Evolutionary conservation across 768 basidiomycete genomes (phyloP), one percentile per base, ranked within the genome.

Genomic region (Suillus alpinus): DNA sequence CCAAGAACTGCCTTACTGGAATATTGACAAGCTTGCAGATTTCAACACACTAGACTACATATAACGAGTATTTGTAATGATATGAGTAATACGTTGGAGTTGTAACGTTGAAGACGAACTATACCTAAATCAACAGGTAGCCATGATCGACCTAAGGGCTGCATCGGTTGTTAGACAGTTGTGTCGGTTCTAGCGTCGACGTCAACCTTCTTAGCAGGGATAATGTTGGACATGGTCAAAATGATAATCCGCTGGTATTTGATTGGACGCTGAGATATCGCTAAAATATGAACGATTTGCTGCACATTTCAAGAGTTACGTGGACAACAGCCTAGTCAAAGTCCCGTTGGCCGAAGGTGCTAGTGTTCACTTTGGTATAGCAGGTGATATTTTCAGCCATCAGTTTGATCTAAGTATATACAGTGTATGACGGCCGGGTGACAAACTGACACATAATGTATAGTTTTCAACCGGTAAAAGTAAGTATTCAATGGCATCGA

Each of bases 1-100:
- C 73, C 77, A 18, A 70, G 78, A 41, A 78, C 78, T n/a, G 69
- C 69, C 8, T 20, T 67, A n/a, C 61, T 81, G 6, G 80, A 80
- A 18, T n/a, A 0, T 13, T 47, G 26, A 49, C 8, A 9, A 2
- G 14, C 16, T 29, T 49, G 26, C 75, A 39, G 23, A 23, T 23
- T 57, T 10, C 26, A 46, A 8, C 7, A 46, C 23, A 46, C 23
- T 16, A 26, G 14, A 47, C 7, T 26, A 18, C 16, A 31, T 12
- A 31, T 50, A 18, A 50, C 18, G 18, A 10, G 29, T 31, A 9
- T 14, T 31, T 31, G 4, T 31, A 31, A 50, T 31, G 9, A 50
- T 9, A 18, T 16, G 9, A 31, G 18, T n/a, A 31, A 50, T 50
- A 2, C 5, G 16, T 18, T 50, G 18, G 29, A 31, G 16, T 31